phyloP scores from a whole-genome alignment of 108 stramenopile species.

The Craspedostauros australis region DNA sequence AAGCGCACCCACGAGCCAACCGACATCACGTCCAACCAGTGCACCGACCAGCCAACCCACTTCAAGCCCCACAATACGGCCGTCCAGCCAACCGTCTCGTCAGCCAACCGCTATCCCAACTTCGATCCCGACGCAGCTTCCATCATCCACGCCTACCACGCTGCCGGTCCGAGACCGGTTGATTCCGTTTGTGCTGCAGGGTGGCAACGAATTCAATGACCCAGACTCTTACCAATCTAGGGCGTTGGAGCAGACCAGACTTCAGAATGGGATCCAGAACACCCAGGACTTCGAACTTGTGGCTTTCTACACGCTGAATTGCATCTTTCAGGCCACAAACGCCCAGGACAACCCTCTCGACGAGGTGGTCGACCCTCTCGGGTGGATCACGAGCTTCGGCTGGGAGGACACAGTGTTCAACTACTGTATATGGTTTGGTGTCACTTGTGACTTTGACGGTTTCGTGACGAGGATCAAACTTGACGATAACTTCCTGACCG shows the following conservation, averaged over 20 bases:
- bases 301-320: conserved; percentile 19
- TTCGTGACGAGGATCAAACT: conserved; percentile 10
- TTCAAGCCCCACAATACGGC: neutral
- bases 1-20: neutral
- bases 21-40: conserved; percentile 6
- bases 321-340: conserved; percentile 16
- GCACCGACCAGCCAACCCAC: conserved; percentile 11
- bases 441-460: conserved; percentile 16
- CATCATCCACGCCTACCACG: conserved; percentile 1
- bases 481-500: conserved; percentile 28
- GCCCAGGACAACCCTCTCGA: neutral
- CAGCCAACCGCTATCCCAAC: conserved; percentile 16
- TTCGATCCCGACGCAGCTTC: too few species aligned
- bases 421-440: conserved; percentile 11
- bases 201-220: conserved; percentile 26
- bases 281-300: conserved; percentile 12
- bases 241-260: conserved; percentile 20
- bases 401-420: conserved; percentile 13
- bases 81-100: conserved; percentile 10
- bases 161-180: conserved; percentile 6
- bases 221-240: conserved; percentile 27
- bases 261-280: conserved; percentile 17
- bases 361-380: neutral
- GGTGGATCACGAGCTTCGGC: conserved; percentile 8
- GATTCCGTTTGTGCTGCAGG: conserved; percentile 4